Evolutionary conservation across 345 rosid genomes (phyloP), one percentile per base, ranked within the genome.

Genomic region (Melaleuca alternifolia): DNA sequence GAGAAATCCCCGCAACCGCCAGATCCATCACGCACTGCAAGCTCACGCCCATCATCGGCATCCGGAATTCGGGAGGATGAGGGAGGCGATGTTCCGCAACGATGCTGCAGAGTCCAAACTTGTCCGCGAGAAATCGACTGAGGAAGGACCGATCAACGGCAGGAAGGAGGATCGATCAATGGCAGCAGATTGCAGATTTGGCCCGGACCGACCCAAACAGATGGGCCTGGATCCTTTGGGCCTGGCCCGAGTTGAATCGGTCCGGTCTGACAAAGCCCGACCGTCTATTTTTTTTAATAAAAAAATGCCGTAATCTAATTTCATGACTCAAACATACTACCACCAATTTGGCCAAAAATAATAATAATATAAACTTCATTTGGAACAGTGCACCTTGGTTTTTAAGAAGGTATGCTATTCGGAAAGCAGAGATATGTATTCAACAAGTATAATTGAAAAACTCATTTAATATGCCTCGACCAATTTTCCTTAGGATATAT

Each of bases 1-100:
- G 88, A n/a, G 98, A 97, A 87, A 96, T 85, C 82, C 95, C 96
- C 10, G 98, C 98, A 76, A 97, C 92, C 79, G 88, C 86, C 88
- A 95, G 87, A 93, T 97, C 99, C 88, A 95, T 56, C 6, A 92
- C 28, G 79, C 92, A 86, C 91, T 93, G 98, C 54, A 95, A 6
- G 87, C 93, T 93, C 62, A 93, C 87, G 9, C 93, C 91, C 91
- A 92, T 83, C 85, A 92, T 65, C 87, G 79, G 46, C 46, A 20
- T 65, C 79, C 24, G 46, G 79, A 9, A 33, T 65, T 65, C 5
- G 46, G 24, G 33, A 16, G 7, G 46, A 41, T 41, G 41, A 41
- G 41, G 41, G 41, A 2, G 41, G 41, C 4, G 77, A 2, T 10
- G 79, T 10, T 0, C 23, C 11, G 44, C 44, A 8, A 33, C 12